Evolutionary conservation across 75 land plant species (phyloP), one percentile per base, ranked within the genome.

Genomic region (Pinus taeda): DNA sequence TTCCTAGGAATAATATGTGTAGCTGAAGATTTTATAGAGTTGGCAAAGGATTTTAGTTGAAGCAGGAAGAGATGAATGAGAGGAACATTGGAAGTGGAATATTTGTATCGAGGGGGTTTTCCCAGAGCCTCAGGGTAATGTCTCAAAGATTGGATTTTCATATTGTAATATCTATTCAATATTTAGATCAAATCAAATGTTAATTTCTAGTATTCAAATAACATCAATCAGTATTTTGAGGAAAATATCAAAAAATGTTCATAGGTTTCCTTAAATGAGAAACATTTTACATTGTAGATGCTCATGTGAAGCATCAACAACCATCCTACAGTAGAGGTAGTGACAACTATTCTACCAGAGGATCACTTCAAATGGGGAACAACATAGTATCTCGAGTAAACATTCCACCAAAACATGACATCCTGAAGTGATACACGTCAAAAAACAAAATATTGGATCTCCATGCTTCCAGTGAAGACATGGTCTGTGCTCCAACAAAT

Each of bases 341-440:
- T 78, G 20, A 83, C 95, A 3, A 94, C 67, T 37, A 92, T 87
- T 73, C 78, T 92, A 13, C 97, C 97, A 74, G 75, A 58, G 75
- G 74, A 83, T 5, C 77, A 59, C 22, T 79, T 82, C 12, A 92
- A 83, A 61, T 94, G 88, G 8, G 91, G 95, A 49, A 83, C 15
- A 0, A 95, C 95, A 78, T 81, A 94, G 29, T 82, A 81, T 1
- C 95, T 92, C 14, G 89, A 79, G 67, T 92, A 90, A 14, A 92
- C 86, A 4, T 80, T 69, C 6, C 95, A 95, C 97, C 97, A 94
- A 77, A 92, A 92, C 29, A 86, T 88, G 4, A 79, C 80, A 75
- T 92, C 93, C 97, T 94, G 82, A 37, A 57, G 9, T 6, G 36
- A 58, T 9, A n/a, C 37, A 49, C 49, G 55, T 39, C 22, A 18